Base-by-base conservation (phyloP, 495 filamentous ascomycete species). In the Neurospora intermedia region DNA sequence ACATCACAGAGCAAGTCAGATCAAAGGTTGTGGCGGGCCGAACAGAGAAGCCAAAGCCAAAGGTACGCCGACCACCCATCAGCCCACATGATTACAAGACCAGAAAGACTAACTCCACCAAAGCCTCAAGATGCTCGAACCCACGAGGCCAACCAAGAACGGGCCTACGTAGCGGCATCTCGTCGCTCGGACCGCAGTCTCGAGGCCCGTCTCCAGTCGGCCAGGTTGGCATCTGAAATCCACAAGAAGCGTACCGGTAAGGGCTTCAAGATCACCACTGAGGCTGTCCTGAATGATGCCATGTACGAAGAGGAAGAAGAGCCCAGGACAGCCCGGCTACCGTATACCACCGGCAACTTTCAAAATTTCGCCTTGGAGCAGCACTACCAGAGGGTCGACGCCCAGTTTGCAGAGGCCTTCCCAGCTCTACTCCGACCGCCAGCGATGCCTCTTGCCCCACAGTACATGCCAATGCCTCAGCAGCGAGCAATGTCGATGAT, bases 301-400 rank as follows among this genome's bases (percentile, higher is more conserved):
- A 97, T 97, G 94, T 98, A 98, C 80, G 95, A 97, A 79, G 95
- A 98, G 80, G 92, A 97, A 78, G 95, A 98, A 45, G 93, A 96
- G 69, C 84, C 86, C 23, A 73, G 84, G 0, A 84, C 84, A 11
- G 77, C 79, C 39, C 83, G 86, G 71, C 90, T 89, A 76, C 85
- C 86, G 48, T 81, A 83, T 40, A 81, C 90, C 40, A 86, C 85
- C 23, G 85, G 85, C 13, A 85, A 88, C 75, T 78, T 89, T 20
- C 85, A 87, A 62, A 87, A 87, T 11, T 78, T 82, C 13, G 87
- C 86, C 3, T 75, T 79, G 38, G 85, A 88, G 43, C 88, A 90
- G 82, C 90, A 90, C 74, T 77, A 83, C 23, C 84, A 86, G 13
- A 81, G 89, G 59, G 79, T 82, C 20, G 81, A 85, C 23, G 83